Evolutionary conservation across 116 monocot genomes (phyloP), one percentile per base, ranked within the genome.

Genomic region (Posidonia oceanica): DNA sequence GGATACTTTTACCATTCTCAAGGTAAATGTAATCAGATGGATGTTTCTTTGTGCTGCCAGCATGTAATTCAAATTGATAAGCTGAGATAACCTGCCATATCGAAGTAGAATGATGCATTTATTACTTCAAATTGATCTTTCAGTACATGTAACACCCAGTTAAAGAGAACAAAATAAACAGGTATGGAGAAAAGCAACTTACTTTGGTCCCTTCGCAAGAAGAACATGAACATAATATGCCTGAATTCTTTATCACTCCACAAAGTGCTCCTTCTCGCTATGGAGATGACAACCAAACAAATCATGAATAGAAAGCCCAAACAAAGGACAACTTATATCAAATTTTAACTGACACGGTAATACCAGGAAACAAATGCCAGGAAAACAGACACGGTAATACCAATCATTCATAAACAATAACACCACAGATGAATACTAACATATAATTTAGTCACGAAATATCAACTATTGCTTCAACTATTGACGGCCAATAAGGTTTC

Each of bases 31-130:
- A 83, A 48, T 92, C 85, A 21, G 92, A 87, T 41, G 97, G 90
- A 67, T 83, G 89, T 54, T 87, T 98, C 52, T 89, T 98, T 10
- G 82, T 82, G 72, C 93, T 90, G 7, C 85, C 87, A 61, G 90
- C 87, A 83, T 98, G 93, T 67, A 80, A 74, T 82, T 98, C 97
- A 63, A 93, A 98, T 3, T 84, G 54, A 72, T 85, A 83, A 0
- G 84, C 80, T 14, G 93, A 87, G 61, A 92, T 70, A 69, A 70
- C 80, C 97, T 98, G 67, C 62, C 36, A 71, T 52, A 56, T 41
- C 2, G 18, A 17, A 66, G 42, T 42, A 18, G 5, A 3, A 42
- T 41, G 10, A 66, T 18, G 18, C 42, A 66, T 38, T 64, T 64
- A 64, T 39, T 17, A 18, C 12, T 66, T 42, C 21, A 21, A 8